Evolutionary conservation across 192 early-diverging fungal genomes (phyloP).

Genomic region (Linnemannia schmuckeri): DNA sequence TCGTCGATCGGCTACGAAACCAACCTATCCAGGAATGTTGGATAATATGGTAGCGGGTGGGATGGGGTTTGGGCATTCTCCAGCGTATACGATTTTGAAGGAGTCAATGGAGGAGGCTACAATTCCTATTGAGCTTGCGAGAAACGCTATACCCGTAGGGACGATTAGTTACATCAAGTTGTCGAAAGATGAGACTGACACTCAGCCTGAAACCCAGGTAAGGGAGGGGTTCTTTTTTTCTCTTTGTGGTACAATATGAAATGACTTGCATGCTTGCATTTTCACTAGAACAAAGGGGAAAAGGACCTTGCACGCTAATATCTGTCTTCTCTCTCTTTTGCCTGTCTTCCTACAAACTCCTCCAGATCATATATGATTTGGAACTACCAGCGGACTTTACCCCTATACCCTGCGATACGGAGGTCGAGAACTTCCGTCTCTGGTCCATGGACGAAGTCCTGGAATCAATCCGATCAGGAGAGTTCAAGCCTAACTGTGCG

Average conservation of each 20-base stretch:
- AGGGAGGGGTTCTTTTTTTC: background rate
- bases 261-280: too few species aligned
- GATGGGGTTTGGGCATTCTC: conserved; percentile 71
- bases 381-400: conserved; percentile 71
- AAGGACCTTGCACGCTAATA: too few species aligned
- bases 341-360: too few species aligned
- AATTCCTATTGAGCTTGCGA: conserved; percentile 69
- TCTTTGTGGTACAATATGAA: background rate
- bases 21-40: conserved; percentile 88
- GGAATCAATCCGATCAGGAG: conserved; percentile 46
- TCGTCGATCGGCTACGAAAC: conserved; percentile 80
- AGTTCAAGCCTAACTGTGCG: conserved; percentile 91
- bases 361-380: conserved; percentile 86
- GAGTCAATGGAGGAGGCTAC: conserved; percentile 94
- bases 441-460: conserved; percentile 76
- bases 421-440: conserved; percentile 85
- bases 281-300: too few species aligned
- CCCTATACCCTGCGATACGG: conserved; percentile 85
- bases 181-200: conserved; percentile 63
- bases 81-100: conserved; percentile 79
- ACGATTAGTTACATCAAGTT: conserved; percentile 79
- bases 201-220: conserved; percentile 88
- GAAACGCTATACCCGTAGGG: conserved; percentile 66
- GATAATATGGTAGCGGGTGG: conserved; percentile 88
- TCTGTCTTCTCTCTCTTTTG: background rate